Base-by-base conservation (phyloP, 768 basidiomycete species). In the Russula sp. region DNA sequence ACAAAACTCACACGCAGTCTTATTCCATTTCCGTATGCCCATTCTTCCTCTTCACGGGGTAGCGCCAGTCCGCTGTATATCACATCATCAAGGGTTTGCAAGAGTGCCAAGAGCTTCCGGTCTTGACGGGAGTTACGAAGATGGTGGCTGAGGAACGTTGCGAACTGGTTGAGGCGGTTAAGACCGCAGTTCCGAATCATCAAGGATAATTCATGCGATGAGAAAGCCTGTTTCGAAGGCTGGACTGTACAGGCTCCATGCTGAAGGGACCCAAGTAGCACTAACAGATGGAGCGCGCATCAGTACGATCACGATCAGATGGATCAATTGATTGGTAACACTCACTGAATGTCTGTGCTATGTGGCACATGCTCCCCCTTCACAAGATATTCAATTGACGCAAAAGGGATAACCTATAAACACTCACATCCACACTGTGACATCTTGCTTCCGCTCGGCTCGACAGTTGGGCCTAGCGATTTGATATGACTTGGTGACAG, bases 291-390 rank as follows among this genome's bases (percentile, higher is more conserved):
- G 53, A 68, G 32, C 65, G 22, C 64, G 68, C 35, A 66, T 70
- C 66, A 67, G 61, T 31, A 66, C 60, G 68, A 72, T 67, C 71
- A 70, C 60, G 68, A 72, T 67, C 71, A 70, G 61, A 69, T 39
- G 61, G 62, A 69, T 39, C 62, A 61, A 57, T 59, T 56, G 59
- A 51, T n/a, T 34, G 39, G 54, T 20, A 68, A 8, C 18, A 77
- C 86, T 77, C 74, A 88, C 87, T 85, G 79, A 84, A 88, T 47
- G 80, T 83, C 73, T 90, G 87, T 34, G 75, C 89, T 64, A 90
- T 90, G 74, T 90, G 89, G 71, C 86, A 89, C 87, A 91, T 87
- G 77, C 86, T 87, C 61, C 89, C 88, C 79, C 88, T 89, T 76
- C 59, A 68, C 62, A 64, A 54, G 66, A 70, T 67, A 76, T 71